phyloP scores from a whole-genome alignment of 164 flowering plant genomes.

The Liriodendron chinense region DNA sequence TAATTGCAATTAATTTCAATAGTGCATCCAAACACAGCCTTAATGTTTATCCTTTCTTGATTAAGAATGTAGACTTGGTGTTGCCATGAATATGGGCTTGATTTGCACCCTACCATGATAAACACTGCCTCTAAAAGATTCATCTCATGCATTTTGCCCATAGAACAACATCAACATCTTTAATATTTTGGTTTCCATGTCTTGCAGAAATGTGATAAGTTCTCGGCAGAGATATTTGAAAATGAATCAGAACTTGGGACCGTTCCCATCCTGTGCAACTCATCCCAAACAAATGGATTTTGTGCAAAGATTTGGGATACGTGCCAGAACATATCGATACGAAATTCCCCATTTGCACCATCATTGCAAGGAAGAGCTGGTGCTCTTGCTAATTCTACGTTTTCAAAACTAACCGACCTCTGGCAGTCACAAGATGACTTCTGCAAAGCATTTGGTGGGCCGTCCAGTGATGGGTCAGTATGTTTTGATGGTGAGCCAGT shows the following conservation, averaged over 20 bases:
- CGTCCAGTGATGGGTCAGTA: constrained; percentile 45
- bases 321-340: constrained; percentile 64
- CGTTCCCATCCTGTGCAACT: constrained; percentile 76
- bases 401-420: constrained; percentile 53
- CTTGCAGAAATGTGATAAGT: constrained; percentile 78
- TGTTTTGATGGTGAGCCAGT: constrained; percentile 77
- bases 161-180: background rate
- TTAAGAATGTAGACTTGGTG: background rate
- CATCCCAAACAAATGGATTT: constrained; percentile 49
- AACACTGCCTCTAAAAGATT: background rate
- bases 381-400: constrained; percentile 37
- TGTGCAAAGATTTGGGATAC: constrained; percentile 78
- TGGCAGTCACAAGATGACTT: constrained; percentile 78
- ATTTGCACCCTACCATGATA: too few relatives aligned
- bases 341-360: constrained; percentile 69
- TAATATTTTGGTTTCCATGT: constrained; percentile 1
- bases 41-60: background rate
- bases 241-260: constrained; percentile 31
- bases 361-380: constrained; percentile 56
- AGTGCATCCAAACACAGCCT: background rate
- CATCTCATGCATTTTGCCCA: background rate
- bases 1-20: background rate
- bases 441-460: constrained; percentile 75
- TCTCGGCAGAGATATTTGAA: constrained; percentile 67
- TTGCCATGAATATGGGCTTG: too few relatives aligned